These are phyloP conservation scores for Amanita fuliginea DNA, from an alignment of 768 basidiomycete genomes.

Conservation along the genomic window DNA sequence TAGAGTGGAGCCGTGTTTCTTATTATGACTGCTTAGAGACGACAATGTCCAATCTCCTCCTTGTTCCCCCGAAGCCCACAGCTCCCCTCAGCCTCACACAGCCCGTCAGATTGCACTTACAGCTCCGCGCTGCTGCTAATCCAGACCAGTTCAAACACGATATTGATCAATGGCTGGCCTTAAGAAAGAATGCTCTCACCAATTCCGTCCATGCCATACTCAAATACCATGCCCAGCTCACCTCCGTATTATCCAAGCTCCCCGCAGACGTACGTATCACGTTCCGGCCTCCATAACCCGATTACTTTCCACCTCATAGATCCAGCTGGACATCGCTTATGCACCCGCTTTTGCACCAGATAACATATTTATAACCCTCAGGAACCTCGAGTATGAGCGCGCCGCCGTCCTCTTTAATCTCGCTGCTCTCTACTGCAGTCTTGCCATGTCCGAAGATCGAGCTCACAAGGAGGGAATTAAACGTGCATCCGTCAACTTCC, in stretches of 20 bases:
- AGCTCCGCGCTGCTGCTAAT: constrained; percentile 56
- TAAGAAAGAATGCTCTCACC: constrained; percentile 48
- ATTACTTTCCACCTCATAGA: constrained; percentile 28
- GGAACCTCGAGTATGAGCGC: constrained; percentile 75
- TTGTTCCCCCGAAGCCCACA: constrained; percentile 66
- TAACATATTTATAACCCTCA: constrained; percentile 47
- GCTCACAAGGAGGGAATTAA: constrained; percentile 74
- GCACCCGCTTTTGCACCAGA: constrained; percentile 55
- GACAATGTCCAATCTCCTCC: constrained; percentile 68
- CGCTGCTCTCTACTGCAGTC: constrained; percentile 73
- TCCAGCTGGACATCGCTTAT: constrained; percentile 64
- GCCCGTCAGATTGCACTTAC: constrained; percentile 55
- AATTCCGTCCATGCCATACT: constrained; percentile 39
- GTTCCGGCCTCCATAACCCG: neutral
- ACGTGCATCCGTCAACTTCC: constrained; percentile 58
- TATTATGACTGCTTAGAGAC: neutral
- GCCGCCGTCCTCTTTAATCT: constrained; percentile 77
- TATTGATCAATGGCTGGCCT: constrained; percentile 54
- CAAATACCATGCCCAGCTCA: constrained; percentile 89
- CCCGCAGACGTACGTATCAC: constrained; percentile 55
- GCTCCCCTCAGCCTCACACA: constrained; percentile 42
- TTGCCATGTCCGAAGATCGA: constrained; percentile 64
- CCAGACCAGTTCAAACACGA: constrained; percentile 81
- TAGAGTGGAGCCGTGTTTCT: neutral
- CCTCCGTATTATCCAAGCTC: constrained; percentile 74